Base-by-base conservation (phyloP, 2,329 filamentous ascomycete species). In the Phaeosphaeriaceae sp. region DNA sequence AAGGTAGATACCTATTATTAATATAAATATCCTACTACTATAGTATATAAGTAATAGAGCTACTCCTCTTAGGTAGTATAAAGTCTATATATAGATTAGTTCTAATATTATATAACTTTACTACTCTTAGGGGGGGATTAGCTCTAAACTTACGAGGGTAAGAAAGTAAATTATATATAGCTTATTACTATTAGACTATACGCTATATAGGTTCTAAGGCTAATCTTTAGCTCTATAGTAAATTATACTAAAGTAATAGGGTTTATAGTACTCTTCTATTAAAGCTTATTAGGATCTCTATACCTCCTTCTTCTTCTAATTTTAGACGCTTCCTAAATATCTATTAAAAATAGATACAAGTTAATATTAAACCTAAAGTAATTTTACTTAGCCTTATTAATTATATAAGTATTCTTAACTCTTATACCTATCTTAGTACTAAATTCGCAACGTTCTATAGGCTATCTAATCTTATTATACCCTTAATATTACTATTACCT, bases 381-480 rank as follows among this genome's bases (percentile, higher is more conserved):
- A 46, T 39, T 32, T 46, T 34, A 39, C 3, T 46, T 23, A 21
- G 33, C 32, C 32, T 18, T 37, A 33, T 44, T 15, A 21, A 44
- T 20, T 44, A 18, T 13, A 44, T 29, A 44, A 33, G 33, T 21
- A 7, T 44, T 37, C 33, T 20, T 15, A 44, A 23, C 42, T 45
- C 42, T 15, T 47, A 30, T n/a, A 30, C 44, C 21, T 41, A 30
- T 36, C 15, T 41, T 23, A 12, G 37, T 47, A 37, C 37, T n/a
- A 36, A 42, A 47, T 42, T 37, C 15, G 37, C 29, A 36, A 47
- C 15, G 37, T 47, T 47, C 29, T 47, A 47, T 47, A 41, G 30
- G 30, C 37, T 47, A 20, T 47, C n/a, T n/a, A n/a, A n/a, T n/a
- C n/a, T n/a, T n/a, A n/a, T n/a, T n/a, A n/a, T n/a, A n/a, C n/a